Base-by-base conservation (phyloP, 495 filamentous ascomycete species). In the Xanthoparmelia taractica region DNA sequence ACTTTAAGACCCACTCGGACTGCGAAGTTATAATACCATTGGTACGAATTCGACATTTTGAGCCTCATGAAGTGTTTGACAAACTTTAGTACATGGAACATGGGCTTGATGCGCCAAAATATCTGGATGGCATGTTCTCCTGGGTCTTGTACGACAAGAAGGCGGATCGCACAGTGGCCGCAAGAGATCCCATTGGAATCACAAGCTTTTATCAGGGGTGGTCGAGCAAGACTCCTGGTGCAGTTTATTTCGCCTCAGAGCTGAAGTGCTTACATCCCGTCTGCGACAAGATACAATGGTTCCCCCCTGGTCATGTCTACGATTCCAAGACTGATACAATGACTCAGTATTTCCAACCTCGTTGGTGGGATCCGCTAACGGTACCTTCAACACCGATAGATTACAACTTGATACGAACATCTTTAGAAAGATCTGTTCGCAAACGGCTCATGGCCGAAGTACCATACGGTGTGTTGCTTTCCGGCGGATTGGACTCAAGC, bases 371-470 rank as follows among this genome's bases (percentile, higher is more conserved):
- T 66, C 87, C 87, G 15, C 77, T 76, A 57, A 86, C 83, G 65
- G 81, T 96, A 29, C 93, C 94, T 3, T 78, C 87, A 15, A 87
- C 80, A 13, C 89, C 92, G 0, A 77, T 95, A 59, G 89, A 97
- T 77, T 85, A 91, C 72, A 92, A 87, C 77, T 61, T 80, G 18
- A 78, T 98, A 63, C 85, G 94, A 57, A 82, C 85, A 66, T 87
- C 88, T 0, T 80, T 98, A 47, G 94, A 97, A 81, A 86, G 84
- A 74, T 87, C 94, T 34, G 95, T 98, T 54, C 85, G 94, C 69
- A 98, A 98, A 79, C 85, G 94, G 63, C 79, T 98, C 70, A 98
- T 98, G 94, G 94, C 94, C 25, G 94, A 98, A 76, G 94, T 98
- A 55, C 94, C 94, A 23, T 98, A 96, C 73, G 94, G 94, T 75